A percentile compares a stretch with the other conserved stretches of the same genome.
Evolutionary conservation across 106 monocot species (phyloP).

Genomic region (Dioscorea alata): DNA sequence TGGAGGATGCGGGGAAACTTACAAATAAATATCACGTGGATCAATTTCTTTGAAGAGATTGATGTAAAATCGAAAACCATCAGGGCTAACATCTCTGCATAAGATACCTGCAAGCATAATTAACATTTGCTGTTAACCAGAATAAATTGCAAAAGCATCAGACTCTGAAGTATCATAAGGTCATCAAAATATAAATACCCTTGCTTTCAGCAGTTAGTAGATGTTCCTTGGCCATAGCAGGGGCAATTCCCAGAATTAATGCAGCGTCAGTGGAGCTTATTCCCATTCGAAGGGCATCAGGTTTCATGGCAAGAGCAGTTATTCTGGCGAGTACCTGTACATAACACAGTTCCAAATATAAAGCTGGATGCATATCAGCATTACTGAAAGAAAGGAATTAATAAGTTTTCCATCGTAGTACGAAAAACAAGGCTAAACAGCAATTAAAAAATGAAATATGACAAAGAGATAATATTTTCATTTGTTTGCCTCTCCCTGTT

Average conservation of each 20-base stretch:
- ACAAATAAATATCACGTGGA: conserved; percentile 52
- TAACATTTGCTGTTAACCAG: background rate
- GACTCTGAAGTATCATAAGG: background rate
- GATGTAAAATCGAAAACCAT: conserved; percentile 86
- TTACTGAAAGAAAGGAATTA: background rate
- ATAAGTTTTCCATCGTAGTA: background rate
- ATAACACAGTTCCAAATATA: background rate
- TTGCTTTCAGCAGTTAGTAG: conserved; percentile 76
- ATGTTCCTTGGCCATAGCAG: conserved; percentile 91
- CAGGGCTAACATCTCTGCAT: conserved; percentile 93
- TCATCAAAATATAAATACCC: conserved; percentile 27
- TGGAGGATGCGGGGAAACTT: conserved; percentile 9
- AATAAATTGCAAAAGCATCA: background rate
- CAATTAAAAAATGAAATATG: background rate
- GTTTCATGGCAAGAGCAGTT: conserved; percentile 53
- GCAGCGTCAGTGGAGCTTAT: conserved; percentile 92
- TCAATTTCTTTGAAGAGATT: conserved; percentile 89
- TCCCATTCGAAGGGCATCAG: conserved; percentile 69
- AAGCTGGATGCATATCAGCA: background rate
- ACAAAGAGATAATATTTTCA: background rate
- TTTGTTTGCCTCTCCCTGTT: no score
- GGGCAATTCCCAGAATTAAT: conserved; percentile 77
- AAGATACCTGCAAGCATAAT: conserved; percentile 52
- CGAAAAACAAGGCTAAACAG: background rate
- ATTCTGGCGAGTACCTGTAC: conserved; percentile 70